A percentile compares a stretch with the other conserved stretches of the same genome.
These are phyloP conservation scores for Russula griseocarnosa DNA, from an alignment of 768 basidiomycete genomes.

Conservation along the genomic window DNA sequence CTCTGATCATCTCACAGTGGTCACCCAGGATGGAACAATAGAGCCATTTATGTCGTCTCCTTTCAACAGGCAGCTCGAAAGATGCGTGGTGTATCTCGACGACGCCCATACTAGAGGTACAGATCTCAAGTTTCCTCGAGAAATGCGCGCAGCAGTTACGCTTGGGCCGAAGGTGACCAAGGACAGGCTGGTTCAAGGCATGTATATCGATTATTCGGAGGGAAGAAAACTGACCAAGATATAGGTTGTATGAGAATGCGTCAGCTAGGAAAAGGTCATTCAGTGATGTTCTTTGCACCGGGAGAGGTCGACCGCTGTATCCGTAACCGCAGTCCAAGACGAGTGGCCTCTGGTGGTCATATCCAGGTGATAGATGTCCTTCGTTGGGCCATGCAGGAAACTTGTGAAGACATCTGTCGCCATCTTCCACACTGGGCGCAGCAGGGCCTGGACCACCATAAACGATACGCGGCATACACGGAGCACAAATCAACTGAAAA, in stretches of 20 bases:
- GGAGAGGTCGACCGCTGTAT: slow-evolving; percentile 21
- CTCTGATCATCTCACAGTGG: slow-evolving; percentile 37
- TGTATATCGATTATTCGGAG: background rate
- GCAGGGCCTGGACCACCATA: slow-evolving; percentile 17
- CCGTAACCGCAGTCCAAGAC: slow-evolving; percentile 3
- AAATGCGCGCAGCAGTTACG: slow-evolving; percentile 45
- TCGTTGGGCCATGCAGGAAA: slow-evolving; percentile 25
- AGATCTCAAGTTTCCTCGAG: slow-evolving; percentile 46
- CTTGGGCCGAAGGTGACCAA: slow-evolving; percentile 50
- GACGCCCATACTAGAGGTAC: slow-evolving; percentile 54
- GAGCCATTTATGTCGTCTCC: slow-evolving; percentile 40
- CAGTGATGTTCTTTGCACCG: slow-evolving; percentile 24
- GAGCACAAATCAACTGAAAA: background rate
- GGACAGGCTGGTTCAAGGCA: slow-evolving; percentile 50
- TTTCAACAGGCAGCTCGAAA: slow-evolving; percentile 36
- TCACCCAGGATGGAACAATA: slow-evolving; percentile 37
- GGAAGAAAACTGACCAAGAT: background rate
- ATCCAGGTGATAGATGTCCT: slow-evolving; percentile 18
- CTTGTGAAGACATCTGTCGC: slow-evolving; percentile 23
- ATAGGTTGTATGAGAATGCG: slow-evolving; percentile 27
- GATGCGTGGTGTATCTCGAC: slow-evolving; percentile 49
- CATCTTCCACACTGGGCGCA: slow-evolving; percentile 21
- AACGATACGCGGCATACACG: slow-evolving; percentile 1
- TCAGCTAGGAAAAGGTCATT: slow-evolving; percentile 24
- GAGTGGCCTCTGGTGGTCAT: too few species aligned